A percentile compares a stretch with the other conserved stretches of the same genome.
Evolutionary conservation across 257 asterid species (phyloP).

Genomic region (Misopates orontium): DNA sequence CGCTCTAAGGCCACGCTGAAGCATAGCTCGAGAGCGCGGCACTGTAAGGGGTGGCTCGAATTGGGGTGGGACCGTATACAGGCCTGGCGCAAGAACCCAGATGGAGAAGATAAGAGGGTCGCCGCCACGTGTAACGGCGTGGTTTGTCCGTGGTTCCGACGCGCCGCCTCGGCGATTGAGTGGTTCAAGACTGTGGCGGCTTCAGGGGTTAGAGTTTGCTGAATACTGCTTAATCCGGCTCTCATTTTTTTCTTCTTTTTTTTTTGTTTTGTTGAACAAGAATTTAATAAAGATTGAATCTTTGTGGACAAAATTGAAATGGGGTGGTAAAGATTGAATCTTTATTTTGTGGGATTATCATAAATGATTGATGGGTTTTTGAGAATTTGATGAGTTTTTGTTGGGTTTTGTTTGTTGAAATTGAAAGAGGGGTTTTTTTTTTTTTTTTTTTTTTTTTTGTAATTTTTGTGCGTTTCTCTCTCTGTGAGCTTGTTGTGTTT

Average conservation of each 20-base stretch:
- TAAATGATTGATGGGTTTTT: background rate
- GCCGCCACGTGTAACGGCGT: conserved; percentile 98
- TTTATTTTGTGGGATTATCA: background rate
- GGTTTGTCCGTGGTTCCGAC: conserved; percentile 90
- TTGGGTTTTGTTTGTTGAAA: background rate
- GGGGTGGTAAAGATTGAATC: too few relatives aligned
- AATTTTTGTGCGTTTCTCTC: too few relatives aligned
- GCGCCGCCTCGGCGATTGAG: conserved; percentile 79
- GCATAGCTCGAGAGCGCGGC: conserved; percentile 89
- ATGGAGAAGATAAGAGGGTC: conserved; percentile 73
- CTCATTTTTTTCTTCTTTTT: conserved; percentile 51
- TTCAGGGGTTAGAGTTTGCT: conserved; percentile 85
- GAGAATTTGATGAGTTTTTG: too few relatives aligned
- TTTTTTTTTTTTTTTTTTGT: conserved; percentile 10
- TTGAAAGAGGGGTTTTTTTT: too few relatives aligned
- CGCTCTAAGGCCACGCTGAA: conserved; percentile 91
- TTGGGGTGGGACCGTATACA: conserved; percentile 94
- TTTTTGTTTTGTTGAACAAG: background rate
- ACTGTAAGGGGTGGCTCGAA: conserved; percentile 92
- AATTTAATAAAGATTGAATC: conserved; percentile 26
- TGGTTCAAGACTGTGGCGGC: conserved; percentile 77
- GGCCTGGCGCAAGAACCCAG: conserved; percentile 75
- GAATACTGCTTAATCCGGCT: conserved; percentile 82
- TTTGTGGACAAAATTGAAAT: background rate
- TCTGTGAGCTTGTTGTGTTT: too few relatives aligned